Evolutionary conservation across 202 grass and related monocot genomes (phyloP).

Genomic region (Schoenoplectus triqueter): DNA sequence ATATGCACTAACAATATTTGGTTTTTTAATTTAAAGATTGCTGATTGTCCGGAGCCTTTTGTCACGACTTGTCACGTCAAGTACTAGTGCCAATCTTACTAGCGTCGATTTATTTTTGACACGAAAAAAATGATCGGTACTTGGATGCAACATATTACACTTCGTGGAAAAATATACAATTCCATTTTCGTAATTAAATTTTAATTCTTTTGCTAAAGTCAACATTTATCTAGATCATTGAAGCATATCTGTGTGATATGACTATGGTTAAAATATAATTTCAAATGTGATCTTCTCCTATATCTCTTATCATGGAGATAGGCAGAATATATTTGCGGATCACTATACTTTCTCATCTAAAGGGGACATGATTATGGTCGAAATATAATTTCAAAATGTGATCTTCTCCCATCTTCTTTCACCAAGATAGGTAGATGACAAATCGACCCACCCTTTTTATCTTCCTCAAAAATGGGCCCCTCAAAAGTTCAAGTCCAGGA

Average conservation of each 20-base stretch:
- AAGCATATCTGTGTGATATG: background rate
- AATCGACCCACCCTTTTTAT: slow-evolving; percentile 28
- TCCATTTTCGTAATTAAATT: background rate
- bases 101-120: too few species aligned
- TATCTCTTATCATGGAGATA: background rate
- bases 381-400: background rate
- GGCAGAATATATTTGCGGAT: slow-evolving; percentile 7
- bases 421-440: slow-evolving; percentile 27
- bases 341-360: background rate
- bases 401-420: background rate
- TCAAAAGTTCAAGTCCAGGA: background rate
- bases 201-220: background rate
- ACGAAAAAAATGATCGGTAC: background rate
- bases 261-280: background rate
- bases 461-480: background rate
- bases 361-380: background rate
- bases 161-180: background rate
- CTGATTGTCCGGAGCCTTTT: background rate
- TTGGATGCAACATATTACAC: background rate
- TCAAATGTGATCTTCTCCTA: background rate
- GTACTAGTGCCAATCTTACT: too few species aligned
- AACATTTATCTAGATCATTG: background rate
- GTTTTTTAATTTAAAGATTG: background rate
- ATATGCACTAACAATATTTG: background rate
- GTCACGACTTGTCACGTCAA: background rate